Conservation (phyloP, 164 flowering plant species). For the Dillenia suffruticosa region DNA sequence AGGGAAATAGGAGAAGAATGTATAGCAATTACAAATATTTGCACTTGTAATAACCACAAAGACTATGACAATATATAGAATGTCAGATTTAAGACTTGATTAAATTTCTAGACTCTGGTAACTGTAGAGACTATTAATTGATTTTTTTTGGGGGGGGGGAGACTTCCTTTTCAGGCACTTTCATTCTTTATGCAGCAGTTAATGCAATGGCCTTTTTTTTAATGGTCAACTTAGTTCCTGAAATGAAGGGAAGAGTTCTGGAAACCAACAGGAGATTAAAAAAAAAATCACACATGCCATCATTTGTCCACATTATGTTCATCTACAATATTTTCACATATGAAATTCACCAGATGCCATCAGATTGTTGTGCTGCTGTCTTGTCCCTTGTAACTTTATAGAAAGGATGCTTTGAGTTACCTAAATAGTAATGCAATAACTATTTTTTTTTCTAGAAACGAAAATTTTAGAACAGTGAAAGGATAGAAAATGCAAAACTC, state of each 20-base stretch:
- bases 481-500: neutral
- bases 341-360: too few relatives aligned
- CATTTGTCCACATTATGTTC: too few relatives aligned
- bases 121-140: neutral
- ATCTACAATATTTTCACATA: neutral
- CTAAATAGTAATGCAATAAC: neutral
- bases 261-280: slow-evolving; percentile 35
- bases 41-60: neutral
- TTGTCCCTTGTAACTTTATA: too few relatives aligned
- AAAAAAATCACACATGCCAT: neutral
- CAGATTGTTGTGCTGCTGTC: neutral
- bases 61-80: neutral
- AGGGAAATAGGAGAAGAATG: too few relatives aligned
- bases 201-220: slow-evolving; percentile 52
- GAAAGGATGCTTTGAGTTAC: neutral
- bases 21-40: too few relatives aligned
- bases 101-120: neutral
- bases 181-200: slow-evolving; percentile 20
- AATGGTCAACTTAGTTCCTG: slow-evolving; percentile 62
- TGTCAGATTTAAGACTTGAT: too few relatives aligned
- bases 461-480: neutral
- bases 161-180: slow-evolving; percentile 17
- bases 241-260: slow-evolving; percentile 80
- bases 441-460: neutral
- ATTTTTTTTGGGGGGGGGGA: slow-evolving; percentile 3